Percentiles rank a stretch among this genome's conserved stretches.
These are phyloP conservation scores for Rossbeevera mucosa DNA, from an alignment of 768 basidiomycete genomes.

Conservation along the genomic window DNA sequence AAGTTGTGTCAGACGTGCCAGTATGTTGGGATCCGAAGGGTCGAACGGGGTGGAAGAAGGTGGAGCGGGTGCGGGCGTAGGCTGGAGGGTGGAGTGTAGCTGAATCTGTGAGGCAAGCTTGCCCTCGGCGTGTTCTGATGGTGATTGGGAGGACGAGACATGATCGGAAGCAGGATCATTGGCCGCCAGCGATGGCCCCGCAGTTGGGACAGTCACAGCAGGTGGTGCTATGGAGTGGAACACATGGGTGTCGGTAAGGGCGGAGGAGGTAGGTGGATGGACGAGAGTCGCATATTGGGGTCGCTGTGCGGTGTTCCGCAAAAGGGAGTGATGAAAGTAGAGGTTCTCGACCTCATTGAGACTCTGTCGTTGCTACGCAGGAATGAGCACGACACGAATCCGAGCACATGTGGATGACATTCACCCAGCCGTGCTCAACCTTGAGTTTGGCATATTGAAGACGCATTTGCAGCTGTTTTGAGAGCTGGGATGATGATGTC, in stretches of 20 bases:
- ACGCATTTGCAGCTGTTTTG: slow-evolving; percentile 66
- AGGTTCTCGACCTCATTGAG: slow-evolving; percentile 80
- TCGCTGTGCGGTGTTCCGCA: slow-evolving; percentile 26
- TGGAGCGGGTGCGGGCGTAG: neutral
- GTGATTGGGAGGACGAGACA: slow-evolving; percentile 4
- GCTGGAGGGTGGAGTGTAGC: neutral
- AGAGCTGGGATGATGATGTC: slow-evolving; percentile 41
- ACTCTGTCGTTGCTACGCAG: slow-evolving; percentile 63
- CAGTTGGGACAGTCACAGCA: slow-evolving; percentile 10
- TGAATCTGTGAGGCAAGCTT: slow-evolving; percentile 1
- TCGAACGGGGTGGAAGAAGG: slow-evolving; percentile 8
- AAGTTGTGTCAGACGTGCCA: slow-evolving; percentile 24
- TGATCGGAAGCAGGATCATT: neutral
- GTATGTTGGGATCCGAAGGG: slow-evolving; percentile 19
- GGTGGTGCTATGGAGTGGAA: slow-evolving; percentile 14
- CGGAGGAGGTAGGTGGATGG: neutral
- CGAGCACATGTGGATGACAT: slow-evolving; percentile 20
- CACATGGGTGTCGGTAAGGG: slow-evolving; percentile 5
- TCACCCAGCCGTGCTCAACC: slow-evolving; percentile 78
- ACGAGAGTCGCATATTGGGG: slow-evolving; percentile 15
- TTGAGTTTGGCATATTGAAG: slow-evolving; percentile 75
- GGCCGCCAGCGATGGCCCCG: slow-evolving; percentile 7
- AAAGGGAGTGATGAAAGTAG: slow-evolving; percentile 70
- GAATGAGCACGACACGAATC: neutral
- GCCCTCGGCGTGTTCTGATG: slow-evolving; percentile 7